Evolutionary conservation across 768 basidiomycete species (phyloP).

Genomic region (Lyophyllum semitale): DNA sequence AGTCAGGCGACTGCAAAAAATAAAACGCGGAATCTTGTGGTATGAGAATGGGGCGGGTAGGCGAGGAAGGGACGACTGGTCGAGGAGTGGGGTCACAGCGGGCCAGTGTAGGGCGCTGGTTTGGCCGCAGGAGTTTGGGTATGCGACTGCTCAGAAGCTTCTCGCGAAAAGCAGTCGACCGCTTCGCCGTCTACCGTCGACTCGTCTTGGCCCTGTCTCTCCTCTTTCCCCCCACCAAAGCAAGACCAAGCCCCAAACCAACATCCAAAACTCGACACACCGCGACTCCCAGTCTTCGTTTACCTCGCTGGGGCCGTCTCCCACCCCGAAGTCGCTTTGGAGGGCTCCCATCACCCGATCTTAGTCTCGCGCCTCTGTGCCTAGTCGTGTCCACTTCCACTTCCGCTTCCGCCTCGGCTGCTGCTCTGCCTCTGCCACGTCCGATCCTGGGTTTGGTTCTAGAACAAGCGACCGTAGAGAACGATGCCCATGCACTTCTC

Average conservation of each 20-base stretch:
- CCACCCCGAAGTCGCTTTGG: constrained; percentile 53
- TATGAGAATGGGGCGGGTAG: constrained; percentile 34
- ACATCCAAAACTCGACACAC: no score
- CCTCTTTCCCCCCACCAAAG: constrained; percentile 36
- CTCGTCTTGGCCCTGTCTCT: no score
- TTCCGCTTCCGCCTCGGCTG: not conserved
- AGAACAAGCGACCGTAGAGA: no score
- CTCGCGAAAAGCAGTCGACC: constrained; percentile 74
- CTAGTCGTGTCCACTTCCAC: constrained; percentile 27
- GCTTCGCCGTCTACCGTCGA: no score
- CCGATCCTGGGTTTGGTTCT: no score
- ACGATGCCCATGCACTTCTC: no score
- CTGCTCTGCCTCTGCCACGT: no score
- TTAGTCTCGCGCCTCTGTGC: constrained; percentile 62
- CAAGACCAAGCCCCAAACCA: no score
- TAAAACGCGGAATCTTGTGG: constrained; percentile 33
- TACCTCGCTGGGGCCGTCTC: constrained; percentile 68
- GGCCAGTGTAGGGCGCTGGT: constrained; percentile 46
- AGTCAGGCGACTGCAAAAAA: constrained; percentile 24
- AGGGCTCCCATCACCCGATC: constrained; percentile 60
- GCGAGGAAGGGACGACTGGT: constrained; percentile 23
- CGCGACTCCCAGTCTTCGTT: constrained; percentile 57
- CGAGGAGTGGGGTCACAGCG: constrained; percentile 46
- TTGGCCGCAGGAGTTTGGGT: constrained; percentile 40
- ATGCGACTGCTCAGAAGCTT: constrained; percentile 42